Percentiles rank a stretch among this genome's conserved stretches.
These are phyloP conservation scores for Trametes gibbosa DNA, from an alignment of 768 basidiomycete species.

Conservation along the genomic window DNA sequence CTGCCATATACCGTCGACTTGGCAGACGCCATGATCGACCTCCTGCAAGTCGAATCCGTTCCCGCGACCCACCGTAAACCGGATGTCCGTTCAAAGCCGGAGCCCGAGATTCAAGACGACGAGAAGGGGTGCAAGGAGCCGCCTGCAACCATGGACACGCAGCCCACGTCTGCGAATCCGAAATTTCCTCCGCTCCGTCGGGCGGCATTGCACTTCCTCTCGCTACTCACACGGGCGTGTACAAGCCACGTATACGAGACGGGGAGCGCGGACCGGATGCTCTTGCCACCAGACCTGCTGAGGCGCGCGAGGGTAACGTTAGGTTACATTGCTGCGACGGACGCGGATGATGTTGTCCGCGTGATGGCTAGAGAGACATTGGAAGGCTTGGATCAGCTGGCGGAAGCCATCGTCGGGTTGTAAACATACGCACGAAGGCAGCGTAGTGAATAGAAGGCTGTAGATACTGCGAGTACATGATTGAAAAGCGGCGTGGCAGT, in stretches of 20 bases:
- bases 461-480: background rate
- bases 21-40: conserved; percentile 66
- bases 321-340: conserved; percentile 66
- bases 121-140: background rate
- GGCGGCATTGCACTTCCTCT: conserved; percentile 81
- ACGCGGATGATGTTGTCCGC: conserved; percentile 68
- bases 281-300: conserved; percentile 39
- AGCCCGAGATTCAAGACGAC: background rate
- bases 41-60: conserved; percentile 64
- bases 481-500: background rate
- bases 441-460: background rate
- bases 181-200: conserved; percentile 82
- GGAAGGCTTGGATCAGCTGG: conserved; percentile 53
- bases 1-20: conserved; percentile 63
- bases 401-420: conserved; percentile 42
- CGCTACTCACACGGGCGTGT: conserved; percentile 61
- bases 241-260: conserved; percentile 51
- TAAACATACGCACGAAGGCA: conserved; percentile 1
- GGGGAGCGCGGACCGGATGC: conserved; percentile 20
- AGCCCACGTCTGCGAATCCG: conserved; percentile 56
- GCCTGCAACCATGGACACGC: conserved; percentile 44
- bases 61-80: conserved; percentile 23
- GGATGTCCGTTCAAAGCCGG: background rate
- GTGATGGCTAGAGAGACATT: conserved; percentile 74
- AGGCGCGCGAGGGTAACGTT: conserved; percentile 58